These are phyloP conservation scores for Mortierella alpina DNA, from an alignment of 192 early-diverging fungal species.

Conservation along the genomic window DNA sequence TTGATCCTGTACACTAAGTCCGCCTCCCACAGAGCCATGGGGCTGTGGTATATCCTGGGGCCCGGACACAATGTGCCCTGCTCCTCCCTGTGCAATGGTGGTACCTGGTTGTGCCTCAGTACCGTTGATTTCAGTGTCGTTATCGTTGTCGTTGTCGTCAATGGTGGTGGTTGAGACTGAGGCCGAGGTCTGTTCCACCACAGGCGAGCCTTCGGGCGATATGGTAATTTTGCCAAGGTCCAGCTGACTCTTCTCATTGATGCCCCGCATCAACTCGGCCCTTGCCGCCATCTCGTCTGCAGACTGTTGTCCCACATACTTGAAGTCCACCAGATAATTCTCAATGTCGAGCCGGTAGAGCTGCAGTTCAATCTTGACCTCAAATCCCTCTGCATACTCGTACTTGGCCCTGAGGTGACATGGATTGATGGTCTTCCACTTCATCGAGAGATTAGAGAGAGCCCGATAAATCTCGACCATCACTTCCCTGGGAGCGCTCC, in stretches of 20 bases:
- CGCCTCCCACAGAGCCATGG: too few species aligned
- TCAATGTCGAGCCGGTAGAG: slow-evolving; percentile 91
- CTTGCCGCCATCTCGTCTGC: slow-evolving; percentile 52
- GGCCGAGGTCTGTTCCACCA: slow-evolving; percentile 5
- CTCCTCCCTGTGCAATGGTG: slow-evolving; percentile 26
- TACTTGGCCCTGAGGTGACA: slow-evolving; percentile 87
- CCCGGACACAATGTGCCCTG: slow-evolving; percentile 53
- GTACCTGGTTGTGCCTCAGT: slow-evolving; percentile 1
- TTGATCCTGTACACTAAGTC: not conserved
- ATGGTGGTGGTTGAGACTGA: not conserved
- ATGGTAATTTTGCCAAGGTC: not conserved
- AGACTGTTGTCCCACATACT: slow-evolving; percentile 71
- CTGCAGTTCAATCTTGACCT: slow-evolving; percentile 95
- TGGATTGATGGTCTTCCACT: slow-evolving; percentile 92
- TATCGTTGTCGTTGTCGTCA: not conserved
- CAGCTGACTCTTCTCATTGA: slow-evolving; percentile 31
- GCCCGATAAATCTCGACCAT: slow-evolving; percentile 98
- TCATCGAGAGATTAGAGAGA: slow-evolving; percentile 88
- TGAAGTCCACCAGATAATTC: slow-evolving; percentile 97
- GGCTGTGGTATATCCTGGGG: slow-evolving; percentile 50
- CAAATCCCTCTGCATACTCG: slow-evolving; percentile 59
- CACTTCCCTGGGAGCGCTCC: slow-evolving; percentile 91
- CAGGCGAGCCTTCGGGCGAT: slow-evolving; percentile 10
- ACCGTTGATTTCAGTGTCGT: not conserved
- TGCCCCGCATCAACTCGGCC: slow-evolving; percentile 21